Conservation (phyloP, 352 stramenopile genomes). For the Phytophthora litchii region DNA sequence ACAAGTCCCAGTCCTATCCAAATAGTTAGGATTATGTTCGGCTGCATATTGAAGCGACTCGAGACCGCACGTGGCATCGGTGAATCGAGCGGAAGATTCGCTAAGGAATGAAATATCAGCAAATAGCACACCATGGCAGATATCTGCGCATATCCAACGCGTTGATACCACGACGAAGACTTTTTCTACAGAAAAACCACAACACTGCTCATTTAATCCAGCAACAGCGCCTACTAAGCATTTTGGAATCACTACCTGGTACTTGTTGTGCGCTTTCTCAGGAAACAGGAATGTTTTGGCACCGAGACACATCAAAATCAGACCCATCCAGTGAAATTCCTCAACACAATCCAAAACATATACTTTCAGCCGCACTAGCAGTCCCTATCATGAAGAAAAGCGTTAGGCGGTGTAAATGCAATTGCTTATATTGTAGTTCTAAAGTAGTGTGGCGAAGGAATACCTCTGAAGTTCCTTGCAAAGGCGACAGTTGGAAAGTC, state of each 20-base stretch:
- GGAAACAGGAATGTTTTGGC: constrained; percentile 15
- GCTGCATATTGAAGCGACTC: constrained; percentile 90
- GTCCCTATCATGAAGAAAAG: constrained; percentile 12
- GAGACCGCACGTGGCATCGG: constrained; percentile 90
- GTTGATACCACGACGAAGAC: constrained; percentile 5
- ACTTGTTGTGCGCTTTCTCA: neutral
- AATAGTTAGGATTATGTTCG: constrained; percentile 88
- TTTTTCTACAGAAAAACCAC: neutral
- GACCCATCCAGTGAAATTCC: constrained; percentile 34
- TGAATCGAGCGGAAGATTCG: constrained; percentile 91
- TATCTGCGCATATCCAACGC: constrained; percentile 41
- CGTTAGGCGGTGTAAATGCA: constrained; percentile 1
- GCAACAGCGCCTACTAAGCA: too few relatives aligned
- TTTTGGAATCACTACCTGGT: too few relatives aligned
- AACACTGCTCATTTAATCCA: neutral
- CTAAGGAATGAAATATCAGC: constrained; percentile 90
- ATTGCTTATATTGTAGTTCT: too few relatives aligned
- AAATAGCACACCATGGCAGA: constrained; percentile 81
- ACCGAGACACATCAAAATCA: constrained; percentile 30
- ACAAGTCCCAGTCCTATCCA: constrained; percentile 75
- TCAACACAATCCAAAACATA: constrained; percentile 35
- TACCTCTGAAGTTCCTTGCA: constrained; percentile 48
- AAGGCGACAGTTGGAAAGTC: constrained; percentile 90
- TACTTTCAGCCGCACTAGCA: constrained; percentile 29
- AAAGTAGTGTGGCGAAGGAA: neutral